Conservation (phyloP, 352 stramenopile species). For the Pythium sp. region DNA sequence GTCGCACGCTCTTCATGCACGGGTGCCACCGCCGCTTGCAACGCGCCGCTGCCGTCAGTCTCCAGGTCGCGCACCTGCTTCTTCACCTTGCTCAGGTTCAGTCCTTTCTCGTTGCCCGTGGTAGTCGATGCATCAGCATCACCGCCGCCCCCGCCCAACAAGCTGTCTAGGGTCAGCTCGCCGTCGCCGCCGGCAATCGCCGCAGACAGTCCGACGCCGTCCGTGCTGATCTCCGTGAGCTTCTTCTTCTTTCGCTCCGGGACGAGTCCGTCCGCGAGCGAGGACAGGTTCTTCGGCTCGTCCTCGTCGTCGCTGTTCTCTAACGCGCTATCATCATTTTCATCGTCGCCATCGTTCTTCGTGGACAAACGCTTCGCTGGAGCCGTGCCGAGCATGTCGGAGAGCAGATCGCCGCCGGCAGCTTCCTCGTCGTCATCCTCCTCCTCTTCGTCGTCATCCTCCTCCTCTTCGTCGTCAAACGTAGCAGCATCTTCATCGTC, state of each 20-base stretch:
- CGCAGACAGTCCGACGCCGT: slow-evolving; percentile 26
- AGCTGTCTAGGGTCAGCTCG: slow-evolving; percentile 38
- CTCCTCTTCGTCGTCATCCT: slow-evolving; percentile 29
- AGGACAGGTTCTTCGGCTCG: slow-evolving; percentile 45
- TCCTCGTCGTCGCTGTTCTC: slow-evolving; percentile 34
- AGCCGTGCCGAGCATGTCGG: slow-evolving; percentile 61
- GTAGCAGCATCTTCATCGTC: slow-evolving; percentile 20
- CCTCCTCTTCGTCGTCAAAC: slow-evolving; percentile 24
- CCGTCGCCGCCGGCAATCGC: slow-evolving; percentile 12
- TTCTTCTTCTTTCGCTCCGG: slow-evolving; percentile 49
- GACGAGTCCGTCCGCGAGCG: slow-evolving; percentile 53
- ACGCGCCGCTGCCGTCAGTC: slow-evolving; percentile 45
- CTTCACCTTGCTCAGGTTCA: slow-evolving; percentile 62
- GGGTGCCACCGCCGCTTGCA: slow-evolving; percentile 65
- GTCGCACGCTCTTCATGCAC: slow-evolving; percentile 85
- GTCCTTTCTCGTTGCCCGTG: slow-evolving; percentile 22
- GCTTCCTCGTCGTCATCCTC: slow-evolving; percentile 47
- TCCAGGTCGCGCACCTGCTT: slow-evolving; percentile 75
- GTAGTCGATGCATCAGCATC: slow-evolving; percentile 16
- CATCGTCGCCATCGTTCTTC: slow-evolving; percentile 27
- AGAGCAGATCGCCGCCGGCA: slow-evolving; percentile 67
- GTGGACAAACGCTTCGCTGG: slow-evolving; percentile 59
- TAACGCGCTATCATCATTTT: slow-evolving; percentile 22
- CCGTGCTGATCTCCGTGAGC: slow-evolving; percentile 46
- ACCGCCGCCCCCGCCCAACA: slow-evolving; percentile 32